Conservation (phyloP, 441 rosid genomes). For the Arabidopsis hybrid region DNA sequence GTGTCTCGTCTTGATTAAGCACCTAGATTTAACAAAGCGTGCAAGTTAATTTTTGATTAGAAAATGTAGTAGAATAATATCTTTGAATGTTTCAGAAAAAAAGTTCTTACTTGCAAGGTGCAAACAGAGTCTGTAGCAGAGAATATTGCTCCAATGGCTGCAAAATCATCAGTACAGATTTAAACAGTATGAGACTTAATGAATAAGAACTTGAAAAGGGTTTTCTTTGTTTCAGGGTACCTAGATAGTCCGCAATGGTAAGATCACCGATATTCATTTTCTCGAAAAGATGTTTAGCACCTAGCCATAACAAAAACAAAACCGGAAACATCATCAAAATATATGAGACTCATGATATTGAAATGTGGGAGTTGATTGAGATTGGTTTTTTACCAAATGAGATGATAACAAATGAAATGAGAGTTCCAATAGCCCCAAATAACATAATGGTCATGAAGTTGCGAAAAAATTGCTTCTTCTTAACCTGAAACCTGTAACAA, state of each 20-base stretch:
- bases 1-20: slow-evolving; percentile 93
- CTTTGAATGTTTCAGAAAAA: not conserved
- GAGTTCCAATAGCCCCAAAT: slow-evolving; percentile 92
- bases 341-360: not conserved
- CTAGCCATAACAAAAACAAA: slow-evolving; percentile 46
- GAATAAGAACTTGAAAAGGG: slow-evolving; percentile 17
- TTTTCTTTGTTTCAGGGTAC: slow-evolving; percentile 43
- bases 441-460: slow-evolving; percentile 91
- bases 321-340: slow-evolving; percentile 11
- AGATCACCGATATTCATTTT: slow-evolving; percentile 73
- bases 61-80: not conserved
- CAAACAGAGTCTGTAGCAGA: slow-evolving; percentile 98
- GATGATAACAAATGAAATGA: slow-evolving; percentile 81
- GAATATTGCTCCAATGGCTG: slow-evolving; percentile 96
- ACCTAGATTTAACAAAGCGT: slow-evolving; percentile 52
- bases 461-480: slow-evolving; percentile 96
- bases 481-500: slow-evolving; percentile 82
- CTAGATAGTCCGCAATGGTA: slow-evolving; percentile 77
- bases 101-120: slow-evolving; percentile 77
- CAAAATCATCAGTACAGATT: slow-evolving; percentile 32
- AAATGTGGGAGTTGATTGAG: not conserved
- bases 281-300: slow-evolving; percentile 81
- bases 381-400: slow-evolving; percentile 61
- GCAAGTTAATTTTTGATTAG: not conserved
- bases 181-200: slow-evolving; percentile 2